Conservation (phyloP, 2,329 filamentous ascomycete species). For the Exophiala mesophila region DNA sequence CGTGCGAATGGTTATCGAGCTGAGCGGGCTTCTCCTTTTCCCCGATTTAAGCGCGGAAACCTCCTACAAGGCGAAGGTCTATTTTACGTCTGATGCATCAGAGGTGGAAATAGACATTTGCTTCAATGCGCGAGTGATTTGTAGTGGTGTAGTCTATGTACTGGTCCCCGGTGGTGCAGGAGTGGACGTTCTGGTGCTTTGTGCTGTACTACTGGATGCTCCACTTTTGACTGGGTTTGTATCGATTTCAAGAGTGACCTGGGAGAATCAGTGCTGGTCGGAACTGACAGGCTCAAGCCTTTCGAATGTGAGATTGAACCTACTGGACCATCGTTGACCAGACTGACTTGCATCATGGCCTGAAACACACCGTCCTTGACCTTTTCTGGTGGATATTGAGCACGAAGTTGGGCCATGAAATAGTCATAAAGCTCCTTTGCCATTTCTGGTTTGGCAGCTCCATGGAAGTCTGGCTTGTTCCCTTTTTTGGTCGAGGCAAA, state of each 20-base stretch:
- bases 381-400: constrained; percentile 64
- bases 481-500: constrained; percentile 92
- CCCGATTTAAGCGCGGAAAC: too few relatives aligned
- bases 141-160: neutral
- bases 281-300: too few relatives aligned
- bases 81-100: too few relatives aligned
- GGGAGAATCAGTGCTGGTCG: constrained; percentile 7
- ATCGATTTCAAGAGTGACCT: constrained; percentile 40
- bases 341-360: constrained; percentile 95
- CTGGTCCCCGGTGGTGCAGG: too few relatives aligned
- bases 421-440: constrained; percentile 77
- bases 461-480: constrained; percentile 91
- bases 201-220: constrained; percentile 15
- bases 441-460: constrained; percentile 70
- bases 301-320: constrained; percentile 35
- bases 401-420: constrained; percentile 72
- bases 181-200: constrained; percentile 10
- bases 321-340: constrained; percentile 81
- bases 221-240: constrained; percentile 42
- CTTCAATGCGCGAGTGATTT: neutral
- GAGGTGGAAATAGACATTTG: too few relatives aligned
- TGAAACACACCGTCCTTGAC: constrained; percentile 97
- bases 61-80: too few relatives aligned
- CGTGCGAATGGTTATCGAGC: constrained; percentile 7
- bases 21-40: constrained; percentile 23